These are phyloP conservation scores for Ochromonas danica DNA, from an alignment of 108 stramenopile genomes.

Conservation along the genomic window DNA sequence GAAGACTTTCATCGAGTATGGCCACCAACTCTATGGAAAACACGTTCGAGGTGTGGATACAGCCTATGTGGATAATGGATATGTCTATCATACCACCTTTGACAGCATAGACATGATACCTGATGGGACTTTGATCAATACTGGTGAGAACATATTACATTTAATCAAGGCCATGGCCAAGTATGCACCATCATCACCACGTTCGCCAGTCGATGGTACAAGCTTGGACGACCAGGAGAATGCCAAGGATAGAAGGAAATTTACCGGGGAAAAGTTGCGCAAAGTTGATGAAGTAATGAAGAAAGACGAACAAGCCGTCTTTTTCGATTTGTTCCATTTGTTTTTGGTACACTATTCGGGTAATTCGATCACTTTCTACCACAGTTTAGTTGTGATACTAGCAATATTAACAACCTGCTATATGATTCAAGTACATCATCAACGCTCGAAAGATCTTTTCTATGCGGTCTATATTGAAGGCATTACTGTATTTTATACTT, in stretches of 20 bases:
- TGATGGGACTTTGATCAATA: constrained; percentile 13
- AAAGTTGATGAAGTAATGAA: too few species aligned
- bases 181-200: not conserved
- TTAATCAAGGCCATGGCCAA: not conserved
- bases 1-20: not conserved
- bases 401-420: too few species aligned
- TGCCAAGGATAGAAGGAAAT: too few species aligned
- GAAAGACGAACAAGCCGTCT: not conserved
- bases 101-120: not conserved
- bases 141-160: constrained; percentile 6
- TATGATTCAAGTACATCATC: too few species aligned
- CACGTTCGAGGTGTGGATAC: not conserved
- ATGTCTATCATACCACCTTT: constrained; percentile 26
- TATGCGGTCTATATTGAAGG: too few species aligned
- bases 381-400: not conserved
- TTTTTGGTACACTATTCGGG: not conserved
- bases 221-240: too few species aligned
- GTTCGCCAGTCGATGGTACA: not conserved
- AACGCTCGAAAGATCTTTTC: too few species aligned
- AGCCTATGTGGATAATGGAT: constrained; percentile 28
- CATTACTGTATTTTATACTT: too few species aligned
- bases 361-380: not conserved
- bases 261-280: too few species aligned
- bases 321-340: not conserved
- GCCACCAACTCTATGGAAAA: not conserved